These are phyloP conservation scores for Aspergillus quadricinctus DNA, from an alignment of 2,329 filamentous ascomycete species.

Conservation along the genomic window DNA sequence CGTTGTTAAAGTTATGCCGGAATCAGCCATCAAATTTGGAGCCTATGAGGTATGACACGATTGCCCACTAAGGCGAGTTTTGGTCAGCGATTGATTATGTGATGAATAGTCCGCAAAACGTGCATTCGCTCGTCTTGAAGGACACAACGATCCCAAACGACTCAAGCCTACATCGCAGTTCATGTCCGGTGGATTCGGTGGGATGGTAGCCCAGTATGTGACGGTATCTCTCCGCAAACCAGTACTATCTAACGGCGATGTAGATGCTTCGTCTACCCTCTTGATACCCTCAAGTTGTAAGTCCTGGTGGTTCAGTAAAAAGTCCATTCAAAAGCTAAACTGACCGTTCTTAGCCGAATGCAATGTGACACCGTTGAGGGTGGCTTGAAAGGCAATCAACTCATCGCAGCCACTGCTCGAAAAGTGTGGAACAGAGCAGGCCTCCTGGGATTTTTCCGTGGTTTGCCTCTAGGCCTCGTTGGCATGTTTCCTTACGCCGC, in stretches of 20 bases:
- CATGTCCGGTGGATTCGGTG: slow-evolving; percentile 81
- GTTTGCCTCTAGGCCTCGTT: slow-evolving; percentile 85
- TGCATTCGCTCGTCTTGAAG: slow-evolving; percentile 78
- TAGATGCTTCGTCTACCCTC: slow-evolving; percentile 86
- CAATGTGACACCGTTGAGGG: slow-evolving; percentile 91
- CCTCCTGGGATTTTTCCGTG: slow-evolving; percentile 76
- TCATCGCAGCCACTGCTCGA: slow-evolving; percentile 75
- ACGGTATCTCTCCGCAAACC: slow-evolving; percentile 26
- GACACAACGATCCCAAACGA: slow-evolving; percentile 72
- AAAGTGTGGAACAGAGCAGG: slow-evolving; percentile 83
- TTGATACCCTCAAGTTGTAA: slow-evolving; percentile 65
- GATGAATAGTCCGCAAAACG: slow-evolving; percentile 69
- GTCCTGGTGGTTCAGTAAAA: slow-evolving; percentile 14
- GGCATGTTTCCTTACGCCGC: slow-evolving; percentile 98
- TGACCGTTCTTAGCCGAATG: slow-evolving; percentile 58
- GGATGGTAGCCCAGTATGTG: slow-evolving; percentile 84
- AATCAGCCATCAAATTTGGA: slow-evolving; percentile 97
- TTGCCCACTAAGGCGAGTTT: neutral
- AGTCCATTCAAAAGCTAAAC: slow-evolving; percentile 9
- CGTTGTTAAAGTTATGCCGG: slow-evolving; percentile 96
- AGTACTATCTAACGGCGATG: slow-evolving; percentile 18
- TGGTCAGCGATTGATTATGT: slow-evolving; percentile 12
- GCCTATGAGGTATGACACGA: slow-evolving; percentile 69
- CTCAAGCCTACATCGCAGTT: slow-evolving; percentile 87
- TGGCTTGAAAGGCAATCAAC: slow-evolving; percentile 73